A percentile compares a stretch with the other conserved stretches of the same genome.
Conservation (phyloP, 1,139 yeast species). For the Pneumocystis wakefieldiae region DNA sequence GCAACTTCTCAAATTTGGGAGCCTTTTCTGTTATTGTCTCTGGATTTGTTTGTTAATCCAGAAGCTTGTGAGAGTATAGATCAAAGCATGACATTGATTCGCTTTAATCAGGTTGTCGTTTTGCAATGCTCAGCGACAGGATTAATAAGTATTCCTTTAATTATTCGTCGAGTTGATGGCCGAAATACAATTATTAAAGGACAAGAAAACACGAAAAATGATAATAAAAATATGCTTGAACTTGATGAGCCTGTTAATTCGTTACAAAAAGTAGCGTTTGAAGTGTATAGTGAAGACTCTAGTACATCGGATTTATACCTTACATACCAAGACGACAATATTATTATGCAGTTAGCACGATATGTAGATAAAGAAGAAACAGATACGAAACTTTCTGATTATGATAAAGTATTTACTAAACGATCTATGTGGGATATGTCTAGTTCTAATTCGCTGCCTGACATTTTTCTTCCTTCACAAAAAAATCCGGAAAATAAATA, state of each 20-base stretch:
- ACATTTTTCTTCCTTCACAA: not conserved
- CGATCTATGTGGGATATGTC: not conserved
- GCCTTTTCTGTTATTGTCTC: not conserved
- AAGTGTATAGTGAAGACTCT: not conserved
- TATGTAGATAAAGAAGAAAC: not conserved
- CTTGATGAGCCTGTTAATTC: not conserved
- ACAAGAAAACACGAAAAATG: not conserved
- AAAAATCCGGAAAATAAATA: not conserved
- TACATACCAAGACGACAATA: not conserved
- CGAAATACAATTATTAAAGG: not conserved
- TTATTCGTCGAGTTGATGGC: conserved; percentile 1
- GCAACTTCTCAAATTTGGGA: not conserved
- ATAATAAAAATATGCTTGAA: not conserved
- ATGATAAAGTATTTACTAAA: not conserved
- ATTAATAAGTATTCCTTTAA: not conserved
- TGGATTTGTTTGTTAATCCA: not conserved
- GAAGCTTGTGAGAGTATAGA: too few species aligned
- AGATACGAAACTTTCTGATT: not conserved
- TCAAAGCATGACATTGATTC: not conserved
- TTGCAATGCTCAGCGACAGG: not conserved
- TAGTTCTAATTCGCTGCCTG: not conserved
- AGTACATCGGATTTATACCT: not conserved
- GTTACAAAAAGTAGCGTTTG: not conserved
- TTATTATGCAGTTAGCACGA: not conserved
- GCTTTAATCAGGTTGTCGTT: not conserved